Base-by-base conservation (phyloP, 1,284 basidiomycete genomes). In the Malassezia globosa region DNA sequence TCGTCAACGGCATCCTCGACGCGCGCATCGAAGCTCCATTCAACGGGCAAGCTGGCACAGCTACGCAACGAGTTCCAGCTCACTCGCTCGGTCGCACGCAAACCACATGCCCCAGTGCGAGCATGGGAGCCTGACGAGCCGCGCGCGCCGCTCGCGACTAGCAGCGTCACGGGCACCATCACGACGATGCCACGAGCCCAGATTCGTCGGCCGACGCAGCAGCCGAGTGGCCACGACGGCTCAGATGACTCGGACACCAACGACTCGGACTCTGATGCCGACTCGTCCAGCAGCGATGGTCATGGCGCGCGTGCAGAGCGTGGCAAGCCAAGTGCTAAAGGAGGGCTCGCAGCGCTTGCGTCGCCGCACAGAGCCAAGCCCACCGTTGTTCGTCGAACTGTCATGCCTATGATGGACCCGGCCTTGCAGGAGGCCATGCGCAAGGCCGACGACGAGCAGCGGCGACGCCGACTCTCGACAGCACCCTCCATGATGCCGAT, bases 401-500 rank as follows among this genome's bases (percentile, higher is more conserved):
- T 87, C 60, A 83, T 82, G 73, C 75, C 82, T 36, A 67, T 87
- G 37, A 82, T 83, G 38, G 73, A 80, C 48, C 46, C 44, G 16
- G 57, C 40, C 36, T 46, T 48, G 25, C 48, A 59, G 48, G 50
- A 55, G 40, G 52, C 59, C 46, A 38, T 54, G 38, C 37, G 51
- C 42, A 54, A 62, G 31, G 46, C 60, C 22, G 50, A 56, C 22
- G 56, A 63, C 43, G 49, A 56, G 19, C 56, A 61, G 37, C 60
- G 62, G 40, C 63, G 58, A 41, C 80, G 78, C 36, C 79, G 80
- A 23, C 74, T 83, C 58, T 81, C 88, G 10, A 77, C 89, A 58
- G 82, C 81, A 59, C 89, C 89, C 0, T 83, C 96, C 66, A 77
- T 90, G 25, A 81, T 81, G 11, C 77, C 77, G 11, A 79, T 97